phyloP scores from a whole-genome alignment of 345 rosid genomes.

The Streptanthus diversifolius region DNA sequence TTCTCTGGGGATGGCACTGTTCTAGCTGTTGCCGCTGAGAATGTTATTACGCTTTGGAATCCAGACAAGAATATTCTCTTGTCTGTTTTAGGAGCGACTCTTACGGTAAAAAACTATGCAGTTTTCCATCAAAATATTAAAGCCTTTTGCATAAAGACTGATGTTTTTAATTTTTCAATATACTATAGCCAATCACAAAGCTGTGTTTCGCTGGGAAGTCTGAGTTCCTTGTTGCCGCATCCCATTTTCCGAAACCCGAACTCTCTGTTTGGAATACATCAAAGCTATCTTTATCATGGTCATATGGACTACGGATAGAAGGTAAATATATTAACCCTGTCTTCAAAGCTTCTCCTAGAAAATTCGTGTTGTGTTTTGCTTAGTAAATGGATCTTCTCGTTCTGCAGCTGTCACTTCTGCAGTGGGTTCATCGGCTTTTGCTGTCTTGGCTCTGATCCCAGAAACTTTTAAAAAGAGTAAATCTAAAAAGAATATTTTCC shows the following conservation, averaged over 20 bases:
- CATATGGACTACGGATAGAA: conserved; percentile 73
- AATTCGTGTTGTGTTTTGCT: not conserved
- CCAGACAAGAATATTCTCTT: conserved; percentile 74
- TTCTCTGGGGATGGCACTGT: conserved; percentile 96
- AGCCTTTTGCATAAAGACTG: not conserved
- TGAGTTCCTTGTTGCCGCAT: conserved; percentile 71
- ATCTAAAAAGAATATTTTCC: conserved; percentile 38
- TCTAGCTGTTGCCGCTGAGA: conserved; percentile 94
- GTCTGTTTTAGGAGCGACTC: conserved; percentile 71
- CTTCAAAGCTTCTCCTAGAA: not conserved
- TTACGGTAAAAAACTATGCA: conserved; percentile 35
- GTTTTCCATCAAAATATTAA: not conserved
- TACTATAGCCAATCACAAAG: conserved; percentile 41
- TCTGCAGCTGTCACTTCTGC: conserved; percentile 66
- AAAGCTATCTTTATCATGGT: conserved; percentile 66
- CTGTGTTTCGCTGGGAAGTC: conserved; percentile 73
- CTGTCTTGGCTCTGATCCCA: conserved; percentile 68
- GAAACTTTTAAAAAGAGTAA: conserved; percentile 30
- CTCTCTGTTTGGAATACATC: conserved; percentile 78
- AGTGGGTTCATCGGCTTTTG: conserved; percentile 53
- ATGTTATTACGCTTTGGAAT: conserved; percentile 86
- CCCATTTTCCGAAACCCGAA: conserved; percentile 58
- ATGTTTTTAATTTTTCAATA: not conserved
- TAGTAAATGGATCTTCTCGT: not conserved
- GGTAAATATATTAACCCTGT: conserved; percentile 37